Evolutionary conservation across 2,329 filamentous ascomycete species (phyloP), one percentile per base, ranked within the genome.

Genomic region (Incumbomyces lentus): DNA sequence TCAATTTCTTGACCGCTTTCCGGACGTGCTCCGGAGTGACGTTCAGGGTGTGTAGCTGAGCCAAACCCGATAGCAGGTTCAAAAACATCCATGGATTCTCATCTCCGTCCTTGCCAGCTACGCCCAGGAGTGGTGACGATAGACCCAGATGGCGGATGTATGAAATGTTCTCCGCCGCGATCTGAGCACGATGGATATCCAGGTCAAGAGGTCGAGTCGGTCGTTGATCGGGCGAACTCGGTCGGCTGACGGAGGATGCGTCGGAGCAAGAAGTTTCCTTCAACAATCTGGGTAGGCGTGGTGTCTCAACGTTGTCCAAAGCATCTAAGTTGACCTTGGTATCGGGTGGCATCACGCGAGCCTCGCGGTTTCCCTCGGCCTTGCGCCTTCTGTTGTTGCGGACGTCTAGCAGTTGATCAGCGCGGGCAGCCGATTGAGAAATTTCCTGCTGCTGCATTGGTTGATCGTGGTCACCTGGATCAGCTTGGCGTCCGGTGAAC

Each of bases 31-130:
- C 79, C 0, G 81, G 74, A 0, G 86, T 88, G 1, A 93, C 86
- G 49, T 87, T 89, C 55, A 92, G 74, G 0, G 88, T 90, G 57
- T 93, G 86, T 14, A 93, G 68, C 63, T 93, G 86, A 0, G 87
- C 86, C 70, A 93, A 75, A 58, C 83, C 88, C 59, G 82, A 81
- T 1, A 93, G 71, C 1, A 93, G 66, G 55, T 92, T 58, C 12
- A 58, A 49, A 40, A 56, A 58, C 26, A 58, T 46, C 56, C 56
- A 58, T 22, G 52, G 45, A 19, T 52, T 46, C 11, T 50, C 43
- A 18, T 51, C 49, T 17, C 7, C n/a, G 2, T 45, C 43, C 7
- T 26, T 22, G 2, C 18, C 14, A 12, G 37, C 31, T 6, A 44
- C 34, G 13, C 40, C 43, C 14, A 49, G 30, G 32, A 41, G 40